Evolutionary conservation across 176 grass and related monocot species (phyloP).

Genomic region (Oryza meridionalis): DNA sequence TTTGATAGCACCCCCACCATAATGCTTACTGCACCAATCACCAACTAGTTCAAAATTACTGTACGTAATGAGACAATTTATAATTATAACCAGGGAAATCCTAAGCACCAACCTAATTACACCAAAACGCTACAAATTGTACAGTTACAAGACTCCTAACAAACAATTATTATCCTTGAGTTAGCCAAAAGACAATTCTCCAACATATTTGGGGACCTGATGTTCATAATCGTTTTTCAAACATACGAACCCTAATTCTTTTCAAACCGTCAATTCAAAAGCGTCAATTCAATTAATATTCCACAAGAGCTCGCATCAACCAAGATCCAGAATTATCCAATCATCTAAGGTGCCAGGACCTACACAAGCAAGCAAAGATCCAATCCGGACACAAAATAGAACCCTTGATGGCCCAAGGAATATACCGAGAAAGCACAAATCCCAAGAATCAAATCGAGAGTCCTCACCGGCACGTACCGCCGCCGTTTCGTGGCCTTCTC

Average conservation of each 20-base stretch:
- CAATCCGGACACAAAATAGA: neutral
- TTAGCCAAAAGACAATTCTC: neutral
- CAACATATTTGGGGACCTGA: neutral
- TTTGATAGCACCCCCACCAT: neutral
- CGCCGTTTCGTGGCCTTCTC: conserved; percentile 33
- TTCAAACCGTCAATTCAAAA: neutral
- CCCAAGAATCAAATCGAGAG: conserved; percentile 22
- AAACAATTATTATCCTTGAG: neutral
- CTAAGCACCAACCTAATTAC: neutral
- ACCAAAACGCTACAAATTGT: neutral
- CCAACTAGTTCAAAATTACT: neutral
- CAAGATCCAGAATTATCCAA: conserved; percentile 16
- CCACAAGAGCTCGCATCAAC: neutral
- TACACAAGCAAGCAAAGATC: conserved; percentile 30
- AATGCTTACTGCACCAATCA: neutral
- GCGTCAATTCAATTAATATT: neutral
- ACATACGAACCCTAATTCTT: neutral
- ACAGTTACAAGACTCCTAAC: neutral
- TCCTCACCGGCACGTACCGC: conserved; percentile 62
- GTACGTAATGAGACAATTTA: neutral
- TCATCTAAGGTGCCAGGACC: neutral
- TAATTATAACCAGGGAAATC: neutral
- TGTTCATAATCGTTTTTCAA: neutral
- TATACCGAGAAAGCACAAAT: neutral
- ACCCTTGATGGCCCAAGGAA: conserved; percentile 3